Conservation (phyloP, 179 eudicot genomes). For the Vitellaria paradoxa region DNA sequence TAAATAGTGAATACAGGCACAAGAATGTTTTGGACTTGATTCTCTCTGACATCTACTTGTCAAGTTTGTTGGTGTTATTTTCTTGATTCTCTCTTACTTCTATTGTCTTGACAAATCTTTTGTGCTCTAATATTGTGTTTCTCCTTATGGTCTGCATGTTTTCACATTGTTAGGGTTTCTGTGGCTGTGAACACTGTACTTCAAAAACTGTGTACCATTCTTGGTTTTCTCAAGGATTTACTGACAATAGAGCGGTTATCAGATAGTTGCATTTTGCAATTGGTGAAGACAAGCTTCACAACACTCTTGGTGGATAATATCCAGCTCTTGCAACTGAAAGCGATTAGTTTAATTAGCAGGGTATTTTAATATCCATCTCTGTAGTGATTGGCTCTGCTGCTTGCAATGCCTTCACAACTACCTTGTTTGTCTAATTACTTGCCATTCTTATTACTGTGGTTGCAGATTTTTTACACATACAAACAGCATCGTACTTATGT, state of each 20-base stretch:
- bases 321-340: slow-evolving; percentile 94
- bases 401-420: slow-evolving; percentile 11
- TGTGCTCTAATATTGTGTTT: background rate
- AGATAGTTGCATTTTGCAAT: slow-evolving; percentile 96
- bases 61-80: no score
- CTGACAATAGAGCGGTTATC: slow-evolving; percentile 80
- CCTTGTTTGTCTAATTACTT: slow-evolving; percentile 17
- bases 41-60: no score
- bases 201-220: slow-evolving; percentile 88
- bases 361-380: slow-evolving; percentile 40
- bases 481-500: slow-evolving; percentile 76
- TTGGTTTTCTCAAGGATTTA: slow-evolving; percentile 73
- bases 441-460: slow-evolving; percentile 20
- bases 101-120: background rate
- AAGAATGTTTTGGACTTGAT: no score
- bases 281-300: slow-evolving; percentile 78
- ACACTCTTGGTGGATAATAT: slow-evolving; percentile 89
- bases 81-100: background rate
- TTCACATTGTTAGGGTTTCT: slow-evolving; percentile 53
- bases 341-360: slow-evolving; percentile 85
- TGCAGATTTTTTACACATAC: slow-evolving; percentile 82
- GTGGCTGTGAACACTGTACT: slow-evolving; percentile 64
- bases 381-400: slow-evolving; percentile 12
- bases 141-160: slow-evolving; percentile 9
- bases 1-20: no score